phyloP scores from a whole-genome alignment of 108 stramenopile species.

The Chaetoceros muelleri region DNA sequence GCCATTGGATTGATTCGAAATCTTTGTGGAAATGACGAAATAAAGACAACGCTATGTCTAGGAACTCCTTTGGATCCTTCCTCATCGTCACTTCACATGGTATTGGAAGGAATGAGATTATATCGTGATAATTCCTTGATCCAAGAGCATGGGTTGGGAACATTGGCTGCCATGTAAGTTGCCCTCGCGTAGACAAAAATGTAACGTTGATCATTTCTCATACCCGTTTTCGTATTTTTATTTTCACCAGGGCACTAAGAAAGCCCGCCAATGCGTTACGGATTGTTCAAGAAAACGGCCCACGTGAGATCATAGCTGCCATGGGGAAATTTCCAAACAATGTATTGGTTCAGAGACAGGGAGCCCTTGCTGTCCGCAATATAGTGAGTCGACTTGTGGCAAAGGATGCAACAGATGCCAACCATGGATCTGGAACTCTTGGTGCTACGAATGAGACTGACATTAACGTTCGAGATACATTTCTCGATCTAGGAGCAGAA shows the following conservation, averaged over 20 bases:
- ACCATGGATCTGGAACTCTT: neutral
- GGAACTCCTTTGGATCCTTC: constrained; percentile 12
- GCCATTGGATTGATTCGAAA: constrained; percentile 69
- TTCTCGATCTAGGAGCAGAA: constrained; percentile 72
- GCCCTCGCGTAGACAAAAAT: too few relatives aligned
- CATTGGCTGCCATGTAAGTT: constrained; percentile 62
- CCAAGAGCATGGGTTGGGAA: constrained; percentile 80
- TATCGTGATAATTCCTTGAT: constrained; percentile 21
- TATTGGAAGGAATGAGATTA: constrained; percentile 37
- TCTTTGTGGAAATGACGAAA: constrained; percentile 80
- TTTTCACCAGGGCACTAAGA: constrained; percentile 33
- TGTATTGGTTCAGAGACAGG: constrained; percentile 70
- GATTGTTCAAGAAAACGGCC: constrained; percentile 40
- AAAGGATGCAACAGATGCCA: constrained; percentile 5
- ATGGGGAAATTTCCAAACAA: constrained; percentile 55
- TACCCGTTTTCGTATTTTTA: neutral
- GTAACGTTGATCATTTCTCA: neutral
- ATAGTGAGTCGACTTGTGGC: constrained; percentile 49
- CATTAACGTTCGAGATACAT: constrained; percentile 22
- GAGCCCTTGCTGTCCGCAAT: constrained; percentile 74
- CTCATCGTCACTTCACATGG: constrained; percentile 21
- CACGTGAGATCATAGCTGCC: constrained; percentile 37
- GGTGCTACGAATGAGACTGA: constrained; percentile 10
- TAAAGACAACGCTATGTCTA: constrained; percentile 68
- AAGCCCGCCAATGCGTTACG: constrained; percentile 57